A percentile compares a stretch with the other conserved stretches of the same genome.
phyloP scores from a whole-genome alignment of 2,329 filamentous ascomycete species.

The Corniculantispora saksenae region DNA sequence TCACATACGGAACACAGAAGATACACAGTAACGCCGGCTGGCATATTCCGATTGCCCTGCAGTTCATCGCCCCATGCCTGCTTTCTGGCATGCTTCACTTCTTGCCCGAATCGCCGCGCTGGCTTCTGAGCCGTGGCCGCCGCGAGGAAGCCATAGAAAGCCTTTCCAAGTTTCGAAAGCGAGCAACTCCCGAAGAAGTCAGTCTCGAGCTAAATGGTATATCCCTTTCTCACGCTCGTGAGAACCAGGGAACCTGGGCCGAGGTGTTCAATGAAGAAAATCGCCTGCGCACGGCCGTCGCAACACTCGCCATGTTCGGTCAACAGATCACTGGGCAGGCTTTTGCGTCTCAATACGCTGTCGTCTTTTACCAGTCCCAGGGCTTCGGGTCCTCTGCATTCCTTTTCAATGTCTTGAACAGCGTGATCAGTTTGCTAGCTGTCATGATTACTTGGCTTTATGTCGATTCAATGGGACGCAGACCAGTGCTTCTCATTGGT shows the following conservation, averaged over 20 bases:
- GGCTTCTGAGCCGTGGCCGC: conserved; percentile 40
- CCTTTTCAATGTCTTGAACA: conserved; percentile 27
- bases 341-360: conserved; percentile 30
- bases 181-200: conserved; percentile 29
- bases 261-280: conserved; percentile 27
- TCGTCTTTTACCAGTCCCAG: conserved; percentile 31
- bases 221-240: conserved; percentile 21
- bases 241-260: conserved; percentile 25
- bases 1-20: conserved; percentile 30
- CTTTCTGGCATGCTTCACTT: conserved; percentile 37
- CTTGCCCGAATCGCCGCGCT: conserved; percentile 49
- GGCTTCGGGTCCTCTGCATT: conserved; percentile 28
- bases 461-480: conserved; percentile 29
- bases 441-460: conserved; percentile 28
- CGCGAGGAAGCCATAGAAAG: conserved; percentile 35
- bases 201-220: conserved; percentile 25
- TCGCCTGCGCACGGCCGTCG: conserved; percentile 27
- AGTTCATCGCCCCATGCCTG: conserved; percentile 42
- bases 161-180: conserved; percentile 33
- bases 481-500: conserved; percentile 29
- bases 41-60: conserved; percentile 46
- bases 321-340: conserved; percentile 36
- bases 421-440: conserved; percentile 19
- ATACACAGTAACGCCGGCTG: conserved; percentile 33
- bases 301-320: conserved; percentile 31